Evolutionary conservation across 176 grass and related monocot genomes (phyloP).

Genomic region (Oryza brachyantha): DNA sequence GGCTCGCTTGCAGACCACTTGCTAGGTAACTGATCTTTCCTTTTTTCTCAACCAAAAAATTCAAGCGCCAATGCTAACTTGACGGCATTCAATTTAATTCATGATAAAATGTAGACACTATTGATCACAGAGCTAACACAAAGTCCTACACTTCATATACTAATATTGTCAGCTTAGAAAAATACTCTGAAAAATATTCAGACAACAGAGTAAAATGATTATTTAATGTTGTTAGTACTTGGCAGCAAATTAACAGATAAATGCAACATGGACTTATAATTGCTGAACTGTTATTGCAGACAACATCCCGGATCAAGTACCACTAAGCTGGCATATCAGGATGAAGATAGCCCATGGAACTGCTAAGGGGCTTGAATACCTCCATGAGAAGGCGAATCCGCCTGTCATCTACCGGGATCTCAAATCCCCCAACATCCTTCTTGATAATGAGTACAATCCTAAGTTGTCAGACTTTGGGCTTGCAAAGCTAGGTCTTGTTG

Average conservation of each 20-base stretch:
- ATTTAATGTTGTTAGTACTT: neutral
- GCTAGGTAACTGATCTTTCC: conserved; percentile 46
- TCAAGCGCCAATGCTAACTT: conserved; percentile 10
- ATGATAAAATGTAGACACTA: conserved; percentile 10
- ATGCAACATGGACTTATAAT: conserved; percentile 1
- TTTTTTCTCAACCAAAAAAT: neutral
- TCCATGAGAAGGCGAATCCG: conserved; percentile 71
- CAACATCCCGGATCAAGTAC: conserved; percentile 41
- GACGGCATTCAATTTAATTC: neutral
- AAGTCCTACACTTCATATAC: neutral
- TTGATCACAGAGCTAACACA: neutral
- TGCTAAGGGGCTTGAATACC: conserved; percentile 78
- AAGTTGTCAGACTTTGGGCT: conserved; percentile 94
- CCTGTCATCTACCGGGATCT: conserved; percentile 84
- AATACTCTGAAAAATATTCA: neutral
- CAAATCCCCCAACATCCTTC: conserved; percentile 85
- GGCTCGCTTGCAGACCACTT: conserved; percentile 78
- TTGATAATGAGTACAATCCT: conserved; percentile 61
- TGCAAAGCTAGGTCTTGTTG: conserved; percentile 57
- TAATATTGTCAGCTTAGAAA: neutral
- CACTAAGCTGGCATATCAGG: conserved; percentile 70
- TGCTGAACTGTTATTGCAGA: conserved; percentile 45
- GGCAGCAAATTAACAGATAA: neutral
- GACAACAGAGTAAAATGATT: neutral
- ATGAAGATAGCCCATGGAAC: conserved; percentile 91